phyloP scores from a whole-genome alignment of 1,139 yeast genomes.

The Pichia sp. region DNA sequence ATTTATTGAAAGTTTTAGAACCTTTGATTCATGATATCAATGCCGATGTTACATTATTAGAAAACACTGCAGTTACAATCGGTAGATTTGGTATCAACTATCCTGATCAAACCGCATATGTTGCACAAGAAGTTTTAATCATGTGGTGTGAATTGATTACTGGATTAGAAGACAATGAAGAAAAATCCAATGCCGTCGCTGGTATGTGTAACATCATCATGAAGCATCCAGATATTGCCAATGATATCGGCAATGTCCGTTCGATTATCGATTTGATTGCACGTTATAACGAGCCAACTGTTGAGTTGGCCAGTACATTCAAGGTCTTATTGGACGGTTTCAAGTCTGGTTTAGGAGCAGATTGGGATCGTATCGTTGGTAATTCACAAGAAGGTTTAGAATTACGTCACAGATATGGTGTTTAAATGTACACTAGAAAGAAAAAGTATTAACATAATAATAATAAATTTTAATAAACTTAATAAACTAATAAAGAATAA shows the following conservation, averaged over 20 bases:
- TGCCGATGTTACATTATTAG: conserved; percentile 65
- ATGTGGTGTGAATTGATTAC: conserved; percentile 69
- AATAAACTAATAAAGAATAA: not conserved
- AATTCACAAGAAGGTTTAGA: conserved; percentile 16
- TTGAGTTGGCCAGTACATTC: conserved; percentile 44
- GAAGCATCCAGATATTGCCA: conserved; percentile 62
- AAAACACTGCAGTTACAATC: conserved; percentile 88
- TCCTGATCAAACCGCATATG: conserved; percentile 43
- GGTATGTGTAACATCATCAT: conserved; percentile 61
- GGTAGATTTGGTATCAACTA: conserved; percentile 81
- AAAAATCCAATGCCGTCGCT: conserved; percentile 73
- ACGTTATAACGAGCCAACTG: conserved; percentile 53
- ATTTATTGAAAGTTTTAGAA: conserved; percentile 59
- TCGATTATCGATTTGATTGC: conserved; percentile 65
- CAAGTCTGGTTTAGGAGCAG: conserved; percentile 48
- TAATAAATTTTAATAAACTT: too few species aligned
- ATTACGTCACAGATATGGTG: conserved; percentile 27
- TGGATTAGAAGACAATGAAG: conserved; percentile 69
- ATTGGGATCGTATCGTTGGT: conserved; percentile 21
- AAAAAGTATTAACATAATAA: not conserved
- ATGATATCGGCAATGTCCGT: conserved; percentile 46
- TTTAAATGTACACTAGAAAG: conserved; percentile 13
- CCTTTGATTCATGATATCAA: conserved; percentile 61
- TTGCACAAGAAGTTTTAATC: conserved; percentile 46
- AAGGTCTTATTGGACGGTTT: conserved; percentile 46